Base-by-base conservation (phyloP, 768 basidiomycete species). In the Stropharia rugosoannulata region DNA sequence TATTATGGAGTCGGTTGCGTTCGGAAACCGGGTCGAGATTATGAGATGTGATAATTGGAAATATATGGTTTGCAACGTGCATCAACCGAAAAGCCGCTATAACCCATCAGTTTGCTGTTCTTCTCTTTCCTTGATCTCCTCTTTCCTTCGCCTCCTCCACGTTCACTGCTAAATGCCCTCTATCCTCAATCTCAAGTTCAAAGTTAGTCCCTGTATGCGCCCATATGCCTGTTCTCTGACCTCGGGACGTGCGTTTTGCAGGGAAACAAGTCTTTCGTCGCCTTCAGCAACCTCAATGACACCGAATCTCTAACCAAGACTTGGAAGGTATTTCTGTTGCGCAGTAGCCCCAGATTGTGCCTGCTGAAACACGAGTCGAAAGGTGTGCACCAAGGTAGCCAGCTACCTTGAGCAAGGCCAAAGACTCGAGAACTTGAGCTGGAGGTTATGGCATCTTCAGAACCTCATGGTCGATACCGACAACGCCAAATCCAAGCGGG, bases 251-350 rank as follows among this genome's bases (percentile, higher is more conserved):
- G 58, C 53, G 51, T 54, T 61, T 62, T 49, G 67, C 80, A 92
- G 91, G 89, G 92, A 74, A 94, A 94, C 84, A 94, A 93, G 79
- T 93, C 92, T 70, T 94, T 94, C 71, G 89, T 93, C 72, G 90
- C 92, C 58, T 94, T 94, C 76, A 89, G 88, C 71, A 91, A 93
- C 75, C 82, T 94, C 73, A 75, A 82, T 75, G 92, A 94, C 75
- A 78, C 83, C 51, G 92, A 94, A 69, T 81, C 90, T 55, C 76
- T 94, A 69, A 90, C 92, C 49, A 90, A 86, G 79, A 94, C 92
- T 63, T 94, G 92, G 92, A 93, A 93, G 82, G 92, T 89, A 4
- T 52, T 73, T 68, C 43, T 61, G 44, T 32, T 48, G 44, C 56
- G 36, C 46, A 59, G 38, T 49, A 51, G 19, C 19, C n/a, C 51